Conservation (phyloP, 2,329 filamentous ascomycete species). For the Herpotrichia juniperi region DNA sequence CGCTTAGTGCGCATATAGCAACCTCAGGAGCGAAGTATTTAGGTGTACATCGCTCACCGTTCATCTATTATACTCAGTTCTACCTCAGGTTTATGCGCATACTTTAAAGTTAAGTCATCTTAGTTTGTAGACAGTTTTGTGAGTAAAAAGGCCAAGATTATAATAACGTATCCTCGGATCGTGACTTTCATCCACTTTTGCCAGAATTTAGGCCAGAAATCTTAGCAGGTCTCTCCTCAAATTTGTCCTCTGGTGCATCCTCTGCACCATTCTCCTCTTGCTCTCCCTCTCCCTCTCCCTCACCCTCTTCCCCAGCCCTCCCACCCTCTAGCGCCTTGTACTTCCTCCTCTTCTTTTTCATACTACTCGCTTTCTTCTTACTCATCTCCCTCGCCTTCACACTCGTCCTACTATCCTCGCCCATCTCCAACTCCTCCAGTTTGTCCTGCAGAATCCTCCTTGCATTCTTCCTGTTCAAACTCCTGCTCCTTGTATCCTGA, state of each 20-base stretch:
- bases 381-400: slow-evolving; percentile 68
- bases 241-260: slow-evolving; percentile 13
- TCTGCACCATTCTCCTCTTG: slow-evolving; percentile 56
- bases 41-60: too few relatives aligned
- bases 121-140: too few relatives aligned
- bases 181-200: too few relatives aligned
- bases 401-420: slow-evolving; percentile 69
- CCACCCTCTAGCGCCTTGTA: slow-evolving; percentile 68
- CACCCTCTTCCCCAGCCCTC: slow-evolving; percentile 64
- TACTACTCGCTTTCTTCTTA: slow-evolving; percentile 75
- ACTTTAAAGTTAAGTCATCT: too few relatives aligned
- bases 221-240: slow-evolving; percentile 1
- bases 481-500: slow-evolving; percentile 85
- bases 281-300: slow-evolving; percentile 63
- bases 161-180: too few relatives aligned
- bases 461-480: slow-evolving; percentile 87
- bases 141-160: too few relatives aligned
- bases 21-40: too few relatives aligned
- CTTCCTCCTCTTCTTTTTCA: slow-evolving; percentile 84
- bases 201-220: too few relatives aligned
- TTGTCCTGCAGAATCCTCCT: slow-evolving; percentile 76
- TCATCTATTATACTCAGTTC: too few relatives aligned
- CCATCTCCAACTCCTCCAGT: slow-evolving; percentile 76
- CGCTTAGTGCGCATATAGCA: too few relatives aligned
- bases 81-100: too few relatives aligned